Evolutionary conservation across 2,329 filamentous ascomycete species (phyloP).

Genomic region (Ciborinia camelliae): DNA sequence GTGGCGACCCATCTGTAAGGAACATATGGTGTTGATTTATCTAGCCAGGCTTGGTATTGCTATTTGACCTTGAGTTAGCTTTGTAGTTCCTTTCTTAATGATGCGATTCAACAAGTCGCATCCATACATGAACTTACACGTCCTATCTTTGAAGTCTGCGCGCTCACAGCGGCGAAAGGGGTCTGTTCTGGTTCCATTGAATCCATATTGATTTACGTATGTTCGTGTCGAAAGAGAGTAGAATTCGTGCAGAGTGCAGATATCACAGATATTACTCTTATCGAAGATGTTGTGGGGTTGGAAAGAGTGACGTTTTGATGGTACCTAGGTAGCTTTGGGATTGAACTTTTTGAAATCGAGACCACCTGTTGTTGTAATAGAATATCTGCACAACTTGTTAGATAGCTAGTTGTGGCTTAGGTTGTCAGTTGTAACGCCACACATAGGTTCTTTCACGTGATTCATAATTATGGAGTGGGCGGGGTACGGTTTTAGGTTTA

Average conservation of each 20-base stretch:
- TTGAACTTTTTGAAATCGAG: constrained; percentile 13
- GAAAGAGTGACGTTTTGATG: not conserved
- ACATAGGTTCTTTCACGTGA: too few species aligned
- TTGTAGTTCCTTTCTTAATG: not conserved
- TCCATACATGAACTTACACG: constrained; percentile 53
- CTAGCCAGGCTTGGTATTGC: constrained; percentile 92
- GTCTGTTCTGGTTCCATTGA: constrained; percentile 82
- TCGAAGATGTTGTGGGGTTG: not conserved
- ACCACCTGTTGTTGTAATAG: constrained; percentile 20
- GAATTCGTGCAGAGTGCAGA: not conserved
- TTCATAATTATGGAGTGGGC: not conserved
- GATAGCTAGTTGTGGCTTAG: constrained; percentile 10
- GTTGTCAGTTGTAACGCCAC: too few species aligned
- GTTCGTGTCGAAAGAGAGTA: not conserved
- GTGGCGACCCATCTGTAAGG: constrained; percentile 89
- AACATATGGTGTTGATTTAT: constrained; percentile 87
- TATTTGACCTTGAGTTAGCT: constrained; percentile 41
- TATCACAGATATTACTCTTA: not conserved
- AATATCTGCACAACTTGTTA: not conserved
- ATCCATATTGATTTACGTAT: constrained; percentile 59
- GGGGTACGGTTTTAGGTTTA: not conserved
- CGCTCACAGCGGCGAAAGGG: constrained; percentile 84
- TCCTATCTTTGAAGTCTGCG: constrained; percentile 74
- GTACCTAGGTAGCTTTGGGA: not conserved
- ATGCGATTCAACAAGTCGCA: not conserved